Evolutionary conservation across 2,329 filamentous ascomycete species (phyloP).

Genomic region (Ophiocordyceps robertsii): DNA sequence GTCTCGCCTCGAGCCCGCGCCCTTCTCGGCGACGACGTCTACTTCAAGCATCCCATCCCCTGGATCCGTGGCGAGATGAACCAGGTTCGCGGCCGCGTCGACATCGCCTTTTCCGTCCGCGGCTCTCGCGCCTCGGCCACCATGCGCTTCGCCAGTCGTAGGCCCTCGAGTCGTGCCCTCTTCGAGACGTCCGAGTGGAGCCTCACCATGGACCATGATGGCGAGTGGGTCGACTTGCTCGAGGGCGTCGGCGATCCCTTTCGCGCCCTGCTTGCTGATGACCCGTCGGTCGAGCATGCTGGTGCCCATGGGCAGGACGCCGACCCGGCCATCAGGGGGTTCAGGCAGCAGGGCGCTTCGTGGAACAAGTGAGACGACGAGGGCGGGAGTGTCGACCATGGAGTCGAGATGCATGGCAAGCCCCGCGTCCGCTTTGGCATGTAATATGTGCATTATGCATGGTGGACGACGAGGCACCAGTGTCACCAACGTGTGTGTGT

Average conservation of each 20-base stretch:
- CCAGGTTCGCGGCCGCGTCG: constrained; percentile 80
- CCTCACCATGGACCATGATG: constrained; percentile 48
- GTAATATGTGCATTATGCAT: no score
- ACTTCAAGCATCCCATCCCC: constrained; percentile 65
- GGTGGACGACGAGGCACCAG: not conserved
- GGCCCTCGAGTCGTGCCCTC: constrained; percentile 44
- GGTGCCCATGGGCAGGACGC: constrained; percentile 17
- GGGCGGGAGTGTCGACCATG: not conserved
- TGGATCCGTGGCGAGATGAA: constrained; percentile 85
- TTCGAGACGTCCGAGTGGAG: constrained; percentile 92
- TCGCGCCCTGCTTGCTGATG: constrained; percentile 30
- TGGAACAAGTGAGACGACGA: constrained; percentile 16
- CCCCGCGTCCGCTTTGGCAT: no score
- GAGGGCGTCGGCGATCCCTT: constrained; percentile 56
- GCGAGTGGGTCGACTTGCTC: constrained; percentile 55
- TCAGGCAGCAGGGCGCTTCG: constrained; percentile 30
- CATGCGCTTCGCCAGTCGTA: constrained; percentile 69
- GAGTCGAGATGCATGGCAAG: no score
- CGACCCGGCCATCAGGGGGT: constrained; percentile 29
- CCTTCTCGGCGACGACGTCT: constrained; percentile 74
- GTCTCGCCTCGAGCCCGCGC: constrained; percentile 63
- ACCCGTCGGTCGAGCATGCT: constrained; percentile 11
- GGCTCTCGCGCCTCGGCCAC: constrained; percentile 57
- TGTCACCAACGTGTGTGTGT: not conserved
- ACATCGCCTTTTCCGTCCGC: constrained; percentile 78